Conservation (phyloP, 441 rosid species). For the Syzygium syzygioides region DNA sequence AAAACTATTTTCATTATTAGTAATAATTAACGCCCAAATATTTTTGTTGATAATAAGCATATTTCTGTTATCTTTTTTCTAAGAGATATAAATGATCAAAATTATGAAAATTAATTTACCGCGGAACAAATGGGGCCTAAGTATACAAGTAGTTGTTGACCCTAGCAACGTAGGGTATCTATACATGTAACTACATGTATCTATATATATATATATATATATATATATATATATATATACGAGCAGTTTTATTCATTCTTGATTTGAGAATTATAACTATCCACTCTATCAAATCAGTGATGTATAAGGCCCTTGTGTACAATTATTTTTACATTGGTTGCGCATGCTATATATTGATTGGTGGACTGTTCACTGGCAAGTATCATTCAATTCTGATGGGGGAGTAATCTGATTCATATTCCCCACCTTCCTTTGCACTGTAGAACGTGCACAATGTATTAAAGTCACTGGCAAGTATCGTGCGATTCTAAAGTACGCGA, state of each 20-base stretch:
- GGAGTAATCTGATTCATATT: neutral
- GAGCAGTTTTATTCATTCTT: neutral
- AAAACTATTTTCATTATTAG: too few relatives aligned
- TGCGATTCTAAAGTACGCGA: neutral
- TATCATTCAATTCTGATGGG: neutral
- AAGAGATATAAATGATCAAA: neutral
- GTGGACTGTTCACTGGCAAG: neutral
- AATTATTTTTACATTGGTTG: neutral
- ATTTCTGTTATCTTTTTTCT: neutral
- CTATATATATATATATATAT: neutral
- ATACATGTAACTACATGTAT: neutral
- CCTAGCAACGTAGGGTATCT: neutral
- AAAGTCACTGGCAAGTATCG: neutral
- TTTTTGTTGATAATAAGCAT: too few relatives aligned
- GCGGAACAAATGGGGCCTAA: too few relatives aligned
- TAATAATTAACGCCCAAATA: too few relatives aligned
- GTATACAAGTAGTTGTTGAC: neutral
- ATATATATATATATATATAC: neutral
- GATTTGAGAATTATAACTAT: neutral
- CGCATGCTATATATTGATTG: neutral
- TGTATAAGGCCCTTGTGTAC: neutral
- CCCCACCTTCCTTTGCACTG: neutral
- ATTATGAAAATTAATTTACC: too few relatives aligned
- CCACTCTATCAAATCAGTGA: neutral
- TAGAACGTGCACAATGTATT: neutral